Base-by-base conservation (phyloP, 1,284 basidiomycete species). In the Rhodofomes roseus region DNA sequence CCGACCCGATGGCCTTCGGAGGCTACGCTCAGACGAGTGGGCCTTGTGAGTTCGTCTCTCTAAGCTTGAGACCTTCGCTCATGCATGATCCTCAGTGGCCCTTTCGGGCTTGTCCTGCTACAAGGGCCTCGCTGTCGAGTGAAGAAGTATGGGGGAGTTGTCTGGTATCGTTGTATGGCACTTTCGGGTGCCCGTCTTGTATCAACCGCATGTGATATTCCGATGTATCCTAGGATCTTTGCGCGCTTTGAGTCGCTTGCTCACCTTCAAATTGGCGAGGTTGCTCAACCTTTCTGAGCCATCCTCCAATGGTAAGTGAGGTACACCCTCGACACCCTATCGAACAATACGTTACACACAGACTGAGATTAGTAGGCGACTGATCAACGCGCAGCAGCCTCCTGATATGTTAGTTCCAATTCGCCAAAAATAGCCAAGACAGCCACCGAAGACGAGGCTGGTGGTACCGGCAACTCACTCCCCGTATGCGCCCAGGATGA, bases 401-500 rank as follows among this genome's bases (percentile, higher is more conserved):
- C n/a, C n/a, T n/a, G n/a, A n/a, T n/a, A n/a, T n/a, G n/a, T n/a
- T n/a, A n/a, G n/a, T n/a, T n/a, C n/a, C n/a, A n/a, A n/a, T n/a
- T n/a, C n/a, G n/a, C n/a, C n/a, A n/a, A n/a, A n/a, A n/a, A n/a
- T n/a, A n/a, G n/a, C n/a, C n/a, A n/a, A n/a, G n/a, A n/a, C n/a
- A n/a, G n/a, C n/a, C n/a, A n/a, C n/a, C n/a, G n/a, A n/a, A n/a
- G n/a, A n/a, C n/a, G n/a, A n/a, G n/a, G n/a, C n/a, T n/a, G n/a
- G n/a, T n/a, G n/a, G n/a, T n/a, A n/a, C 31, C 31, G 31, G 11
- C 23, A 25, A 9, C 23, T 25, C 23, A 46, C 23, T 27, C 23
- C 25, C 25, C 31, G 25, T 31, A 31, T 23, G 65, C 62, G 0
- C 52, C 65, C 65, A 83, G 85, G 65, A 90, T 78, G 37, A 84